Evolutionary conservation across 2,329 filamentous ascomycete genomes (phyloP).

Genomic region (Thielaviopsis punctulata): DNA sequence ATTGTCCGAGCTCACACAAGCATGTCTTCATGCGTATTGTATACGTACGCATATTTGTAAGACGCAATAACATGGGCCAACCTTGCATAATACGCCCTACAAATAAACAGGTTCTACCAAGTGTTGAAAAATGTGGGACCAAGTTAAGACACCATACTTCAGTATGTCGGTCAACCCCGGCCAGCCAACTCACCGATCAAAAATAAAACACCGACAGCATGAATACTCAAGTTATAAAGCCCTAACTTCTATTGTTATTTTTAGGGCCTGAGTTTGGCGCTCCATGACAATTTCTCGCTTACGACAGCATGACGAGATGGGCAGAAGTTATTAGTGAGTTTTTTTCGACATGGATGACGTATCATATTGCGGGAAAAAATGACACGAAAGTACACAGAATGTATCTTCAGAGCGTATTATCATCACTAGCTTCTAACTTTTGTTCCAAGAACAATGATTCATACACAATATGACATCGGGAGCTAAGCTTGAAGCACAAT

Average conservation of each 20-base stretch:
- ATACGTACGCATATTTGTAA: no score
- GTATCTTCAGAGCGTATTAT: no score
- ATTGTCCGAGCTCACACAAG: background rate
- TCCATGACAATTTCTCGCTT: background rate
- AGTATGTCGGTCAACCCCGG: background rate
- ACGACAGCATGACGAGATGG: background rate
- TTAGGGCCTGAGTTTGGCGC: background rate
- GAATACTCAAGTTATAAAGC: no score
- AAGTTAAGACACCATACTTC: background rate
- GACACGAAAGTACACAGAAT: no score
- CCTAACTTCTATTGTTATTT: background rate
- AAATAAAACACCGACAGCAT: no score
- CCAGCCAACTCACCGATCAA: background rate
- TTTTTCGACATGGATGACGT: background rate
- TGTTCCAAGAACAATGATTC: no score
- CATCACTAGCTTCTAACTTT: no score
- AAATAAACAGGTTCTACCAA: background rate
- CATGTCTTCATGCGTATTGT: no score
- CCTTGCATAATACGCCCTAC: background rate
- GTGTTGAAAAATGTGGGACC: background rate
- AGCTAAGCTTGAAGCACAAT: no score
- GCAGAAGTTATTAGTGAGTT: background rate
- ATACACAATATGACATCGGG: no score
- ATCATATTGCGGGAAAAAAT: background rate
- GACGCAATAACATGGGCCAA: background rate